Evolutionary conservation across 2,329 filamentous ascomycete species (phyloP).

Genomic region (Cryphonectria parasitica): DNA sequence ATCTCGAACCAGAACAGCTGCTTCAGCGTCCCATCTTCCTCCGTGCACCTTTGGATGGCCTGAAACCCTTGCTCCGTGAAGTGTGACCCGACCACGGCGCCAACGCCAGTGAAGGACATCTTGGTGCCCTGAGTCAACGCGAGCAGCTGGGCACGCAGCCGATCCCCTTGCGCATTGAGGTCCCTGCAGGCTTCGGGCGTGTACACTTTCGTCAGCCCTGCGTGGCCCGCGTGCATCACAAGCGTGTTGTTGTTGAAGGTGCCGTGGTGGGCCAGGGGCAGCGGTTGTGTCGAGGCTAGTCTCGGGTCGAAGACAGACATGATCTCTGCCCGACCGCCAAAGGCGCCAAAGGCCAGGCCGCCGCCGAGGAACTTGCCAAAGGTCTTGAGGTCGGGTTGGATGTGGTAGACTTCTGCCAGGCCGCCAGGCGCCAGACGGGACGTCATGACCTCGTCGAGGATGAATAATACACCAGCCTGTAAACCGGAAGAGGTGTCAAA

Average conservation of each 20-base stretch:
- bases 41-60: constrained; percentile 22
- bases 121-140: constrained; percentile 40
- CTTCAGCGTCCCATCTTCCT: constrained; percentile 31
- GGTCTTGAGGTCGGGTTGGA: constrained; percentile 61
- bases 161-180: constrained; percentile 40
- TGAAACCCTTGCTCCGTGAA: constrained; percentile 33
- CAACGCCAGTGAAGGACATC: constrained; percentile 44
- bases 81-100: constrained; percentile 43
- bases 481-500: neutral
- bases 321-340: constrained; percentile 50
- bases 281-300: neutral
- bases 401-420: constrained; percentile 44
- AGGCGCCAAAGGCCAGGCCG: constrained; percentile 62
- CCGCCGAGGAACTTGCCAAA: constrained; percentile 64
- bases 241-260: constrained; percentile 72
- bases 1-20: constrained; percentile 34
- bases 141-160: constrained; percentile 38
- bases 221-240: constrained; percentile 59
- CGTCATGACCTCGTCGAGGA: constrained; percentile 75
- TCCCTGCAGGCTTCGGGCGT: constrained; percentile 38
- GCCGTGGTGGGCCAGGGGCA: constrained; percentile 56
- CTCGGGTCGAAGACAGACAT: constrained; percentile 27
- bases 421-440: constrained; percentile 60
- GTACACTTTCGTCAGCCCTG: constrained; percentile 42
- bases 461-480: constrained; percentile 59